These are phyloP conservation scores for Vigna reflexopilosa DNA, from an alignment of 306 rosid genomes.

Conservation along the genomic window DNA sequence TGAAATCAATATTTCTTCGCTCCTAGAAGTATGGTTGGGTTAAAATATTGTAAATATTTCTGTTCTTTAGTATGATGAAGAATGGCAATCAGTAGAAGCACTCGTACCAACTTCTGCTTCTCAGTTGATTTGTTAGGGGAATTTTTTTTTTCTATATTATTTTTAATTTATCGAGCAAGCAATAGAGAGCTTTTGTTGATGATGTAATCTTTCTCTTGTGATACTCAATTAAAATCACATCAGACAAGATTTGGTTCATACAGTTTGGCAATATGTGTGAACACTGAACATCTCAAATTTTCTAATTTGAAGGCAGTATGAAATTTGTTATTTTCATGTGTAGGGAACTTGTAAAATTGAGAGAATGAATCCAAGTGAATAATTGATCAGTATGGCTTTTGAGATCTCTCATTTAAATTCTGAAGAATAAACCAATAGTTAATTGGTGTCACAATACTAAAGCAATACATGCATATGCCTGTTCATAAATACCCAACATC, in stretches of 20 bases:
- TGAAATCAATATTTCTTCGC: background rate
- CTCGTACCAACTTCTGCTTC: background rate
- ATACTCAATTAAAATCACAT: background rate
- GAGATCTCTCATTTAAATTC: background rate
- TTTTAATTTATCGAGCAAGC: background rate
- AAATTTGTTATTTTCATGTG: slow-evolving; percentile 15
- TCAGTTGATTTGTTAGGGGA: background rate
- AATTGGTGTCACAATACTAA: slow-evolving; percentile 5
- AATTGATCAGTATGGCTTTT: background rate
- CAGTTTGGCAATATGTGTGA: background rate
- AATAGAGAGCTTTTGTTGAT: slow-evolving; percentile 2
- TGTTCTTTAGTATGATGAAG: background rate
- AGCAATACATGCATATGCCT: background rate
- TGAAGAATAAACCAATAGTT: background rate
- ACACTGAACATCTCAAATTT: slow-evolving; percentile 11
- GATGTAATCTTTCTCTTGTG: background rate
- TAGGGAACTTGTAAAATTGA: background rate
- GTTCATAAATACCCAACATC: slow-evolving; percentile 8
- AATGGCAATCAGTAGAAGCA: background rate
- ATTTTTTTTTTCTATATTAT: background rate
- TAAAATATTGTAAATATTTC: background rate
- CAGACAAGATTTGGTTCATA: background rate
- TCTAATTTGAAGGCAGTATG: background rate
- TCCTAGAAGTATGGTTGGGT: background rate
- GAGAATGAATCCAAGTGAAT: background rate